A percentile compares a stretch with the other conserved stretches of the same genome.
Evolutionary conservation across 2,329 filamentous ascomycete genomes (phyloP).

Genomic region (Trematosphaeria pertusa): DNA sequence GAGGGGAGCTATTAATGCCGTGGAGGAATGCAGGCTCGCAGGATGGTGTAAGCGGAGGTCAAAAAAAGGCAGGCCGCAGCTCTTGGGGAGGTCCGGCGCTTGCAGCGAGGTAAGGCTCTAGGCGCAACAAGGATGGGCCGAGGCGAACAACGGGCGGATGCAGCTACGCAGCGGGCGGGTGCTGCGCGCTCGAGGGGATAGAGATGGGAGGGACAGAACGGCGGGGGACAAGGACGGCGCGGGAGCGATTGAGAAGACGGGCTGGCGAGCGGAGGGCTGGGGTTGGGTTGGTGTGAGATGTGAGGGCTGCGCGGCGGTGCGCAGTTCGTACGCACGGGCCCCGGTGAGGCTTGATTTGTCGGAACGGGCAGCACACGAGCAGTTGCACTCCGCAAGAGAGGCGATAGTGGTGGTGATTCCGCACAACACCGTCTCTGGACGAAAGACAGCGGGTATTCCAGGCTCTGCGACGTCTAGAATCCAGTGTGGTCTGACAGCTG

Average conservation of each 20-base stretch:
- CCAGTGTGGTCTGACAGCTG: too few relatives aligned
- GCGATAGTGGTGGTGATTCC: too few relatives aligned
- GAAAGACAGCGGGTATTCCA: too few relatives aligned
- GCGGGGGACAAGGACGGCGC: slow-evolving; percentile 6
- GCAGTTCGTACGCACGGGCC: slow-evolving; percentile 1
- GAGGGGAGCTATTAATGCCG: slow-evolving; percentile 4
- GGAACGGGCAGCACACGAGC: background rate
- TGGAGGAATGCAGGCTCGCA: slow-evolving; percentile 1
- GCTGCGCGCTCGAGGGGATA: slow-evolving; percentile 3
- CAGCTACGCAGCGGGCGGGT: slow-evolving; percentile 14
- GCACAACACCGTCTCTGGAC: too few relatives aligned
- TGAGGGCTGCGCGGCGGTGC: slow-evolving; percentile 8
- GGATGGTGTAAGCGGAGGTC: slow-evolving; percentile 15
- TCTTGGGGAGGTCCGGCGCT: slow-evolving; percentile 17
- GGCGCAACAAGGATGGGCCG: slow-evolving; percentile 23
- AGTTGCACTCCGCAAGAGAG: background rate
- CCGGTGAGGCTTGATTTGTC: slow-evolving; percentile 1
- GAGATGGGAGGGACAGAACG: background rate
- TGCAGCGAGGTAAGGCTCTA: slow-evolving; percentile 21
- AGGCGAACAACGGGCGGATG: slow-evolving; percentile 7
- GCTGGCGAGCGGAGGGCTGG: slow-evolving; percentile 3
- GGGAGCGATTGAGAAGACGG: slow-evolving; percentile 6
- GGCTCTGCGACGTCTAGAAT: too few relatives aligned
- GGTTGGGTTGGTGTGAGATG: slow-evolving; percentile 5
- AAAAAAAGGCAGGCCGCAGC: slow-evolving; percentile 16